A percentile compares a stretch with the other conserved stretches of the same genome.
These are phyloP conservation scores for Fusarium sublunatum DNA, from an alignment of 2,329 filamentous ascomycete genomes.

Conservation along the genomic window DNA sequence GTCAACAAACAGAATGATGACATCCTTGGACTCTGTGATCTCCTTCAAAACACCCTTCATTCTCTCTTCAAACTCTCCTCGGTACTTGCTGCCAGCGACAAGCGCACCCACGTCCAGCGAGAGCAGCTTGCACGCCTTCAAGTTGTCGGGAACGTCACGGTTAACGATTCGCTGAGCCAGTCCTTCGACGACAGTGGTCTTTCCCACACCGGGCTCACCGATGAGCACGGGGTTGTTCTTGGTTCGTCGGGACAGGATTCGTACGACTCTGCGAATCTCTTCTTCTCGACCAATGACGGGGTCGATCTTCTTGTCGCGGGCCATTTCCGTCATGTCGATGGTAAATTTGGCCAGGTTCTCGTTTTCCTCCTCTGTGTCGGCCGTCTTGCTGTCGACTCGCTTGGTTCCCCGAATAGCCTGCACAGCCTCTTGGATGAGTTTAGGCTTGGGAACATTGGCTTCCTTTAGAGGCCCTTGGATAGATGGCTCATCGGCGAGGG, in stretches of 20 bases:
- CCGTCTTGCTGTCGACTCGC: constrained; percentile 94
- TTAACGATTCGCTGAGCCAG: constrained; percentile 96
- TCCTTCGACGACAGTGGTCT: constrained; percentile 97
- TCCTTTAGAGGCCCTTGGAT: constrained; percentile 83
- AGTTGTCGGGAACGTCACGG: constrained; percentile 93
- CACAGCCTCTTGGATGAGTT: constrained; percentile 90
- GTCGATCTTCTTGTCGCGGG: constrained; percentile 96
- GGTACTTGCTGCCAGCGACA: constrained; percentile 97
- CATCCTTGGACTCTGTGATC: constrained; percentile 92
- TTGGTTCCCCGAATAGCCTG: constrained; percentile 91
- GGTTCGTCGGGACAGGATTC: constrained; percentile 90
- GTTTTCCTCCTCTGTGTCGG: constrained; percentile 90
- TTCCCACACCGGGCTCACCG: constrained; percentile 97
- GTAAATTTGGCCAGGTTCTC: constrained; percentile 99
- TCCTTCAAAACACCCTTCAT: constrained; percentile 99
- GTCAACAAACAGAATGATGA: constrained; percentile 97
- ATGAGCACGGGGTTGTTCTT: constrained; percentile 99
- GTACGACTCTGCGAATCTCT: constrained; percentile 90
- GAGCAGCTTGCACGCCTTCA: constrained; percentile 92
- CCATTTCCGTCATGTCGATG: constrained; percentile 97
- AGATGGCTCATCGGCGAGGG: constrained; percentile 80
- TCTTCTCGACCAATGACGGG: constrained; percentile 97
- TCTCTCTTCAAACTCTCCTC: constrained; percentile 97
- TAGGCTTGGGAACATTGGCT: constrained; percentile 89
- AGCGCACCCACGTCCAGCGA: constrained; percentile 95